Base-by-base conservation (phyloP, 306 rosid species). In the Canavalia ensiformis region DNA sequence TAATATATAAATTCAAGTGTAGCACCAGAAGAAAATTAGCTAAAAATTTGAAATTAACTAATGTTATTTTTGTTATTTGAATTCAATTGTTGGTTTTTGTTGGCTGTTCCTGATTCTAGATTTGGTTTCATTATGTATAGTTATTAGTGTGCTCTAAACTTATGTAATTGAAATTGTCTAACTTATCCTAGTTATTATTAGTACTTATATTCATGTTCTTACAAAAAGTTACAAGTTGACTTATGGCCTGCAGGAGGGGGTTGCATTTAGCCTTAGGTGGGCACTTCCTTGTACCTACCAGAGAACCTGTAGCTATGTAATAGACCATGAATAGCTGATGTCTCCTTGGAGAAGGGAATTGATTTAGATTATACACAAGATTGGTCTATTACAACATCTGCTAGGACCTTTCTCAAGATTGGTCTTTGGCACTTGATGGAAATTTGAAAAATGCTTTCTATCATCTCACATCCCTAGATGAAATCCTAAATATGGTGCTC, bases 21-120 rank as follows among this genome's bases (percentile, higher is more conserved):
- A 54, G 7, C 12, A 29, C 74, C 31, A 63, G 6, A 77, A 11
- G 54, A 77, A 49, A 51, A 65, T 46, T n/a, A 46, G 11, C 49
- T 33, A 31, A 8, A 62, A 50, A 12, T 13, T 46, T 28, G 12
- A 65, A 57, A 57, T 18, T 34, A 33, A 18, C 63, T 47, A 8
- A 35, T 62, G 10, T 13, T 58, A 44, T 34, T 58, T 5, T 58
- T 30, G 45, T 3, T 74, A 12, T 42, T 57, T 8, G 12, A 29
- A 44, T 74, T 57, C n/a, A 30, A 44, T 57, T 42, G 4, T 31
- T 47, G 41, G 57, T 44, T 44, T 29, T 58, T 41, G 30, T 41
- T 57, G 44, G 44, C 56, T 37, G 12, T 44, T 11, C 13, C 58
- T 44, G 69, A 13, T 74, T 74, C 33, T 28, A 12, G 44, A 74